phyloP scores from a whole-genome alignment of 1,284 basidiomycete genomes.

The Sanghuangporus baumii region DNA sequence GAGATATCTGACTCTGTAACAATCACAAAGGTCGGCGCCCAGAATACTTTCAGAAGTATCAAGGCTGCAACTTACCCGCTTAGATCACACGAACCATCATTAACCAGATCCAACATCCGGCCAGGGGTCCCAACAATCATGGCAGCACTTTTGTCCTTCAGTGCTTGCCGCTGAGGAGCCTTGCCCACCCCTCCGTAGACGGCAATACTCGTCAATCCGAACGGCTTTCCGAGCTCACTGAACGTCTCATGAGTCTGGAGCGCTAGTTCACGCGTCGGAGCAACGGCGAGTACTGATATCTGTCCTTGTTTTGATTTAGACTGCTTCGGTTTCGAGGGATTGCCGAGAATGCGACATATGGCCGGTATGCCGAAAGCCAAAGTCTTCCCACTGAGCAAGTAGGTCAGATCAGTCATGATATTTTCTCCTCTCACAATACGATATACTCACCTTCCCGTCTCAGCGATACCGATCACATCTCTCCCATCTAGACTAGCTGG shows the following conservation, averaged over 20 bases:
- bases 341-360: conserved; percentile 56
- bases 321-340: conserved; percentile 30
- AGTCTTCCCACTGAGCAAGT: conserved; percentile 77
- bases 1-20: conserved; percentile 74
- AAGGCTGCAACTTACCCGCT: conserved; percentile 46
- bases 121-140: conserved; percentile 96
- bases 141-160: conserved; percentile 53
- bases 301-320: conserved; percentile 24
- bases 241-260: conserved; percentile 92
- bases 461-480: conserved; percentile 95
- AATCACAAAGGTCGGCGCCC: neutral
- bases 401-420: neutral
- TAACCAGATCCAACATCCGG: conserved; percentile 84
- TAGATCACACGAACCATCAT: conserved; percentile 80
- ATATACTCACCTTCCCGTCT: conserved; percentile 78
- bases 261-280: conserved; percentile 92
- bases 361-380: conserved; percentile 94
- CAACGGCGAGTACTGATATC: conserved; percentile 80
- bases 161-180: conserved; percentile 65
- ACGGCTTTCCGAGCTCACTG: conserved; percentile 67
- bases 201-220: conserved; percentile 78
- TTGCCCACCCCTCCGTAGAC: conserved; percentile 93
- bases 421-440: neutral
- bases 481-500: conserved; percentile 77
- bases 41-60: neutral